These are phyloP conservation scores for Mycena indigotica DNA, from an alignment of 768 basidiomycete species.

Conservation along the genomic window DNA sequence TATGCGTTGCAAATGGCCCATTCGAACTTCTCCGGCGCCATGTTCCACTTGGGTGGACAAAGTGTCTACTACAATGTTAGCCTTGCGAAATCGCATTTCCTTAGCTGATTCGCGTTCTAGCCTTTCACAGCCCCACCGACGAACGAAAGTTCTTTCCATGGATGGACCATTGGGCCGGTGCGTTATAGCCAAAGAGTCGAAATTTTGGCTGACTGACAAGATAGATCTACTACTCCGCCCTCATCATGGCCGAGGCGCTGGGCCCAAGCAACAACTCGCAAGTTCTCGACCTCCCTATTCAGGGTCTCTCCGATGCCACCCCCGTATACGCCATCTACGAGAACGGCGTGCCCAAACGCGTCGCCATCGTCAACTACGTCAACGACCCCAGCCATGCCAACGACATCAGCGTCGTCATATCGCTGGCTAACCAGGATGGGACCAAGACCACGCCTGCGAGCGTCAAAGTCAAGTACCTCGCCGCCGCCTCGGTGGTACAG, in stretches of 20 bases:
- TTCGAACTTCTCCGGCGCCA: constrained; percentile 52
- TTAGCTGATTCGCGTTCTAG: neutral
- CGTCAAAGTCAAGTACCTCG: constrained; percentile 56
- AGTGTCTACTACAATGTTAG: constrained; percentile 64
- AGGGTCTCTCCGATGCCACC: constrained; percentile 51
- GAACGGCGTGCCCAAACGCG: constrained; percentile 58
- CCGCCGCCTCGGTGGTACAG: constrained; percentile 55
- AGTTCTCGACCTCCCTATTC: constrained; percentile 60
- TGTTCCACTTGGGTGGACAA: constrained; percentile 50
- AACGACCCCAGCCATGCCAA: constrained; percentile 57
- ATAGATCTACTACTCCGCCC: constrained; percentile 72
- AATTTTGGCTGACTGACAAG: too few relatives aligned
- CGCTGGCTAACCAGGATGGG: constrained; percentile 47
- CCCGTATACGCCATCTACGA: constrained; percentile 78
- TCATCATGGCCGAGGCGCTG: constrained; percentile 69
- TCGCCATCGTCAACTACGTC: constrained; percentile 74
- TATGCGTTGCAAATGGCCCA: constrained; percentile 56
- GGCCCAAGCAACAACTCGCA: constrained; percentile 63
- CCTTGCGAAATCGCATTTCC: neutral
- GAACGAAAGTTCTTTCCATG: constrained; percentile 55
- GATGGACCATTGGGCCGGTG: constrained; percentile 77
- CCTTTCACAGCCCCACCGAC: constrained; percentile 43
- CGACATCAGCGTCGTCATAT: constrained; percentile 52
- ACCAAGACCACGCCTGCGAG: constrained; percentile 34
- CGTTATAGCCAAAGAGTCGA: too few relatives aligned